Evolutionary conservation across 176 grass and related monocot genomes (phyloP), one percentile per base, ranked within the genome.

Genomic region (Bromus sterilis): DNA sequence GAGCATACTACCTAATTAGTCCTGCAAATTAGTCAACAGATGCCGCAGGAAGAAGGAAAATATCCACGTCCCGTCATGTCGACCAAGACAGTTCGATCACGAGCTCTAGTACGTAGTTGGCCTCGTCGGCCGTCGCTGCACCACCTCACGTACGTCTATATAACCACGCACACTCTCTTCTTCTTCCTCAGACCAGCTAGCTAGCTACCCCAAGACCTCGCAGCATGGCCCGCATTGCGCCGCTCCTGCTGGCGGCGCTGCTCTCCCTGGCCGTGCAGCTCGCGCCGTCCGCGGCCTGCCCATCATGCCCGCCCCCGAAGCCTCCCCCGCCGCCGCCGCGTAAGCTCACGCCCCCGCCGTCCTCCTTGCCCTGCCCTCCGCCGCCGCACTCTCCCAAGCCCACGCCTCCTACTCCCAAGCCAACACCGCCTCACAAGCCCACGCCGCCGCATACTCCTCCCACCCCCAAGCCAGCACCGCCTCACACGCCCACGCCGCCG

Each of bases 61-160:
- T n/a, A n/a, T n/a, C n/a, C n/a, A n/a, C n/a, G n/a, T n/a, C n/a
- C n/a, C n/a, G 10, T 14, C 44, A 20, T 11, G 44, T 67, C 58
- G 37, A 84, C 67, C 67, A 43, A 43, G 36, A 33, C 65, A 34
- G 61, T 2, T 2, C n/a, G n/a, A n/a, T n/a, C 16, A 51, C 6
- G 46, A 51, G 46, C 16, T n/a, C n/a, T n/a, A n/a, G n/a, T n/a
- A n/a, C n/a, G n/a, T n/a, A n/a, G n/a, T n/a, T n/a, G n/a, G 15
- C 16, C 2, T 6, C 16, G 1, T 7, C 46, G n/a, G n/a, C 7
- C 46, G 46, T 44, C 48, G 56, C 70, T 44, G 18, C 48, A 41
- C 80, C 39, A 18, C 70, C 71, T 70, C 86, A 55, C 31, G 25
- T 11, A 51, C 51, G 79, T 48, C 88, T 89, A 89, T 89, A 86